These are phyloP conservation scores for Collybiopsis luxurians DNA, from an alignment of 768 basidiomycete genomes.

Conservation along the genomic window DNA sequence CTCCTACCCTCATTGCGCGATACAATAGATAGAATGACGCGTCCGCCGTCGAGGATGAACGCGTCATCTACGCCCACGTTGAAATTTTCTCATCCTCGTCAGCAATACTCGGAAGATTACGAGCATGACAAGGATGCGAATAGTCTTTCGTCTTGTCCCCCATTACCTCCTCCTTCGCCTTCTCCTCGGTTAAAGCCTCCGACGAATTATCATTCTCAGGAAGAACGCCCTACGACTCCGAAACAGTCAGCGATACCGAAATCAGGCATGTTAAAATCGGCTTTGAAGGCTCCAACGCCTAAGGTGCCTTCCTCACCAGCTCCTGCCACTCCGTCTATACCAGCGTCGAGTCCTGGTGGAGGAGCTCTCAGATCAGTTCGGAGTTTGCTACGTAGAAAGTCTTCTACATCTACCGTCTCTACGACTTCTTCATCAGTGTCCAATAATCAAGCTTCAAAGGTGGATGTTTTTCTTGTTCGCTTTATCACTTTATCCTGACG, in stretches of 20 bases:
- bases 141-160: constrained; percentile 4
- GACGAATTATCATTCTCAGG: not conserved
- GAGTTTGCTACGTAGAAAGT: constrained; percentile 10
- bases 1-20: constrained; percentile 69
- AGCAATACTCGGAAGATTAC: not conserved
- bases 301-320: constrained; percentile 23
- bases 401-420: not conserved
- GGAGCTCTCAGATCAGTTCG: constrained; percentile 6
- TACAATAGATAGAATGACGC: constrained; percentile 74
- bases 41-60: constrained; percentile 35
- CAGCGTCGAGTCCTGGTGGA: constrained; percentile 8
- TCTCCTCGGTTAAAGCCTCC: constrained; percentile 7
- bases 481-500: not conserved
- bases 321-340: constrained; percentile 15
- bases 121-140: not conserved
- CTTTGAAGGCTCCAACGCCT: constrained; percentile 31
- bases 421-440: not conserved
- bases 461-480: not conserved
- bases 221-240: constrained; percentile 1
- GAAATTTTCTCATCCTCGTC: not conserved
- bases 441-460: not conserved
- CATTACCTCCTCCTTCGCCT: not conserved
- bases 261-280: constrained; percentile 32
- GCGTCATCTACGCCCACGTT: constrained; percentile 16
- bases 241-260: constrained; percentile 24